Base-by-base conservation (phyloP, 306 rosid genomes). In the Castanospermum australe region DNA sequence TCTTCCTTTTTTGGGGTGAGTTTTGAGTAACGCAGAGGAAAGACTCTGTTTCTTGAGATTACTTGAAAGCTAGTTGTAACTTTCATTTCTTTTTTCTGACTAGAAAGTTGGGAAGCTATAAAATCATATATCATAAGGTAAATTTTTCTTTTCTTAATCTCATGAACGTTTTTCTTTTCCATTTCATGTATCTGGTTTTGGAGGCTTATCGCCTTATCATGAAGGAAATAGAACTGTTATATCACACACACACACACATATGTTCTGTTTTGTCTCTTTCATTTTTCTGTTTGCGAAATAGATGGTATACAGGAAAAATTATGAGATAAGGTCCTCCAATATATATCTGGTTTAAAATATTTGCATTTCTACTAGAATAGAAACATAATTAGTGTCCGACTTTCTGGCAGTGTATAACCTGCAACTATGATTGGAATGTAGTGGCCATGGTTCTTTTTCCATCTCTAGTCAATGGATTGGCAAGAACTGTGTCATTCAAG, bases 371-470 rank as follows among this genome's bases (percentile, higher is more conserved):
- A 9, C 15, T 28, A 63, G 67, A 25, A 56, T 6, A 55, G 50
- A 67, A 42, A 20, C 67, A 41, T 64, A 54, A 48, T 6, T 64
- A 25, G 60, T 20, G 42, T 51, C 10, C 7, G 57, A 38, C 51
- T 50, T 10, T 60, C 5, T 60, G 52, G 51, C 73, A 71, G 68
- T 51, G 21, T 11, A 48, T 65, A 63, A 82, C 45, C 38, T 36
- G 56, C 5, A 12, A 41, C 57, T 65, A 5, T 55, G 66, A 73
- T 76, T 62, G 63, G 59, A 45, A 51, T 73, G 62, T 39, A 83
- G 85, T 36, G 47, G 77, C 55, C 73, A 89, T 92, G 97, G 96
- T 90, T 82, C 77, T 78, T 15, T 87, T 90, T 71, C 92, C 90
- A 48, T 86, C 89, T 60, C 42, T 90, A 57, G 87, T 92, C 48